These are phyloP conservation scores for Geotrichum citri-aurantii DNA, from an alignment of 1,139 yeast genomes.

Conservation along the genomic window DNA sequence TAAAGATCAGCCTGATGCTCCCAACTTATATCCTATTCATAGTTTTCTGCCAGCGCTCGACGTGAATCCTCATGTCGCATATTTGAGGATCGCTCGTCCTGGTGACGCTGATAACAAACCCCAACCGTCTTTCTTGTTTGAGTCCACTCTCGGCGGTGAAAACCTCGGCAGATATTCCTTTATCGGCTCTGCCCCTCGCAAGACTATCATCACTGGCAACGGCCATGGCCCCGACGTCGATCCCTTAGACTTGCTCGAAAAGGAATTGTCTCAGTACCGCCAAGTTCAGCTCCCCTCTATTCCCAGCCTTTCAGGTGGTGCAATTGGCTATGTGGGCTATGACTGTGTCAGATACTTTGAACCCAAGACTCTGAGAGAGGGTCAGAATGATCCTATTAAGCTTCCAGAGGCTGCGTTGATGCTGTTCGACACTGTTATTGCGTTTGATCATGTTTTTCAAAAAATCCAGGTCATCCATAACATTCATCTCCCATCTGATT, in stretches of 20 bases:
- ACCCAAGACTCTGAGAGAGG: constrained; percentile 68
- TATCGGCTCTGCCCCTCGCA: constrained; percentile 79
- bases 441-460: constrained; percentile 90
- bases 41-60: constrained; percentile 69
- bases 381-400: constrained; percentile 66
- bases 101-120: constrained; percentile 44
- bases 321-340: constrained; percentile 89
- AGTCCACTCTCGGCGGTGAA: constrained; percentile 85
- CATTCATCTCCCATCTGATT: constrained; percentile 44
- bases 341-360: constrained; percentile 96
- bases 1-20: not conserved
- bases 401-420: constrained; percentile 89
- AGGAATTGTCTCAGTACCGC: constrained; percentile 56
- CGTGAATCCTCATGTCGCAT: constrained; percentile 84
- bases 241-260: constrained; percentile 69
- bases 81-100: constrained; percentile 70
- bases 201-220: constrained; percentile 71
- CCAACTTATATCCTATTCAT: constrained; percentile 72
- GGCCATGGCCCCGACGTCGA: constrained; percentile 58
- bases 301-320: constrained; percentile 90
- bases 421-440: constrained; percentile 85
- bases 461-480: constrained; percentile 86
- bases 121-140: constrained; percentile 72
- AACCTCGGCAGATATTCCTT: constrained; percentile 85
- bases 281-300: constrained; percentile 53